These are phyloP conservation scores for Saksenaea vasiformis DNA, from an alignment of 371 early-diverging fungal genomes.

Conservation along the genomic window DNA sequence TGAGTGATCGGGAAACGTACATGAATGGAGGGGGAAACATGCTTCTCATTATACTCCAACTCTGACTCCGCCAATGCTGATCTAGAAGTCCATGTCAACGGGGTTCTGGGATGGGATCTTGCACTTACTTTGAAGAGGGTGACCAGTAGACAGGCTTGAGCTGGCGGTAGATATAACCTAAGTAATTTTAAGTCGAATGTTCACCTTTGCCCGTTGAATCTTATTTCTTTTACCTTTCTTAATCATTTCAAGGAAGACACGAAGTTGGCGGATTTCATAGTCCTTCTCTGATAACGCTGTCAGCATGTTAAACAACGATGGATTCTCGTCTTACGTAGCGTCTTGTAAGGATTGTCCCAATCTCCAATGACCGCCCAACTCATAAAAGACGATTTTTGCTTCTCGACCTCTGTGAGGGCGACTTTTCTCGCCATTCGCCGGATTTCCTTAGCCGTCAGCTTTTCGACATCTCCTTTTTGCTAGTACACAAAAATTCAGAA, in stretches of 20 bases:
- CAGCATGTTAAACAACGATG: background rate
- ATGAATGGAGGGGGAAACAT: slow-evolving; percentile 76
- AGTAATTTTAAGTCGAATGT: background rate
- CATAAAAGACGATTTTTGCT: slow-evolving; percentile 68
- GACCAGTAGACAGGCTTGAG: slow-evolving; percentile 93
- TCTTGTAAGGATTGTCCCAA: slow-evolving; percentile 81
- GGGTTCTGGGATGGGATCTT: background rate
- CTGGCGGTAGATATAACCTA: slow-evolving; percentile 72
- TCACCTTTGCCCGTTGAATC: background rate
- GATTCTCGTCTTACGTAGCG: slow-evolving; percentile 49
- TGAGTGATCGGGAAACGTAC: slow-evolving; percentile 59
- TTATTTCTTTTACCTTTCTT: slow-evolving; percentile 47
- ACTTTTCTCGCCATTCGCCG: slow-evolving; percentile 68
- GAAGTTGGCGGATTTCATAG: slow-evolving; percentile 80
- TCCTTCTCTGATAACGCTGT: slow-evolving; percentile 47
- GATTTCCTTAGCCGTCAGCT: slow-evolving; percentile 64
- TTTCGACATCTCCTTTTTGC: slow-evolving; percentile 27
- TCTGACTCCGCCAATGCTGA: slow-evolving; percentile 94
- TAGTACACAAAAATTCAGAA: no score
- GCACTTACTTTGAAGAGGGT: slow-evolving; percentile 68
- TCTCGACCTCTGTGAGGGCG: slow-evolving; percentile 68
- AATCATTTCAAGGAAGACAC: slow-evolving; percentile 79
- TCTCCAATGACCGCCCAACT: slow-evolving; percentile 87
- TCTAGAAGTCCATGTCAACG: slow-evolving; percentile 25
- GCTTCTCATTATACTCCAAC: slow-evolving; percentile 86